Evolutionary conservation across 108 stramenopile species (phyloP).

Genomic region (Conticribra weissflogii): DNA sequence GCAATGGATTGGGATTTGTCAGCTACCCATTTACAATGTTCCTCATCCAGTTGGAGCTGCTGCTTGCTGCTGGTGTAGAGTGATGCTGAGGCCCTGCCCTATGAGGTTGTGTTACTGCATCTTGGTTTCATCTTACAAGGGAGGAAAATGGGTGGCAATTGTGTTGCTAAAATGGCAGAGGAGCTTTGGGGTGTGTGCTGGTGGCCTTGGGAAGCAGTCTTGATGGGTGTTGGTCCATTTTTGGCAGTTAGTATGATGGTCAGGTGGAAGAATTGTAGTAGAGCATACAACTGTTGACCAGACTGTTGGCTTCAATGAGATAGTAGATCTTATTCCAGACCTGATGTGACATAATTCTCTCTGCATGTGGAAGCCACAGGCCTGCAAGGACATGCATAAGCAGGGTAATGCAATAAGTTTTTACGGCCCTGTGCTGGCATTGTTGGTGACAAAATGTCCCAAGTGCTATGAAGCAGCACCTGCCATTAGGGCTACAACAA

Average conservation of each 20-base stretch:
- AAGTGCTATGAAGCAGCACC: not conserved
- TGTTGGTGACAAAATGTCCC: not conserved
- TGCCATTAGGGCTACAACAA: not conserved
- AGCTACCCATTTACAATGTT: too few species aligned
- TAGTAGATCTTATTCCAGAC: constrained; percentile 17
- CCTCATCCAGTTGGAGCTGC: constrained; percentile 12
- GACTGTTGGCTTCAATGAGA: constrained; percentile 10
- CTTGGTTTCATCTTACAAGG: not conserved
- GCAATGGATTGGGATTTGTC: constrained; percentile 2
- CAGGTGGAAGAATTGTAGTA: constrained; percentile 10
- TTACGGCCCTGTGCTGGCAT: too few species aligned
- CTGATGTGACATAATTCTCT: constrained; percentile 7
- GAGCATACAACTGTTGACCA: constrained; percentile 3
- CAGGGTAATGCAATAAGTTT: constrained; percentile 1
- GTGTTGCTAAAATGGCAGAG: not conserved
- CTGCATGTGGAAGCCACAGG: constrained; percentile 3
- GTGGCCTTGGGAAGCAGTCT: constrained; percentile 1
- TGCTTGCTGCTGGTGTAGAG: constrained; percentile 18
- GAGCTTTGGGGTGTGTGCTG: constrained; percentile 7
- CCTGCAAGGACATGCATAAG: constrained; percentile 16
- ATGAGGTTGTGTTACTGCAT: constrained; percentile 6
- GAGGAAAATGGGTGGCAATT: constrained; percentile 3
- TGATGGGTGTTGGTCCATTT: not conserved
- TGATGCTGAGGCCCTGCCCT: not conserved
- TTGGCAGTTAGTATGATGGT: constrained; percentile 1